Evolutionary conservation across 257 asterid species (phyloP).

Genomic region (Solanum gracilifrons): DNA sequence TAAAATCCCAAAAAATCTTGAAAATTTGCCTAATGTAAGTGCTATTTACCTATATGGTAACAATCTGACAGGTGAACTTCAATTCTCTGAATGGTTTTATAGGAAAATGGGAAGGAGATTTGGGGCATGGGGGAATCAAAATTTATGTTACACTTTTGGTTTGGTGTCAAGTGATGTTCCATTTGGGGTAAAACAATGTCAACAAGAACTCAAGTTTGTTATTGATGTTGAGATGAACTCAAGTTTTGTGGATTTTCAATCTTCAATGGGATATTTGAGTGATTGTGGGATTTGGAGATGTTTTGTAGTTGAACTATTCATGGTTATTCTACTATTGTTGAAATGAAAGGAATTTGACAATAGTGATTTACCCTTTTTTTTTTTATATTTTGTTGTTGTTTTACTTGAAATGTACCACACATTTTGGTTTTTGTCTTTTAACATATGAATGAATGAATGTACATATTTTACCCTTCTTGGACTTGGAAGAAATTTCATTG

Average conservation of each 20-base stretch:
- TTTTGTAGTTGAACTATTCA: constrained; percentile 15
- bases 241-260: constrained; percentile 5
- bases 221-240: constrained; percentile 5
- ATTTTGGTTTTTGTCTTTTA: neutral
- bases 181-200: constrained; percentile 59
- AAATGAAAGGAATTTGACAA: neutral
- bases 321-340: constrained; percentile 9
- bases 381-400: neutral
- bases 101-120: constrained; percentile 72
- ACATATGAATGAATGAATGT: neutral
- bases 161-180: constrained; percentile 31
- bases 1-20: constrained; percentile 41
- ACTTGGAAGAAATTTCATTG: neutral
- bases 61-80: constrained; percentile 71
- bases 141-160: constrained; percentile 47
- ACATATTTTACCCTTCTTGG: neutral
- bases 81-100: constrained; percentile 50
- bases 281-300: constrained; percentile 11
- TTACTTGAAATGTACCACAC: neutral
- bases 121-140: constrained; percentile 82
- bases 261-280: constrained; percentile 14
- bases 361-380: neutral
- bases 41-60: constrained; percentile 74
- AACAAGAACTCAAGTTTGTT: constrained; percentile 7
- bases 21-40: constrained; percentile 39